Conservation (phyloP, 73 alveolate genomes). For the Urostyla sp. region DNA sequence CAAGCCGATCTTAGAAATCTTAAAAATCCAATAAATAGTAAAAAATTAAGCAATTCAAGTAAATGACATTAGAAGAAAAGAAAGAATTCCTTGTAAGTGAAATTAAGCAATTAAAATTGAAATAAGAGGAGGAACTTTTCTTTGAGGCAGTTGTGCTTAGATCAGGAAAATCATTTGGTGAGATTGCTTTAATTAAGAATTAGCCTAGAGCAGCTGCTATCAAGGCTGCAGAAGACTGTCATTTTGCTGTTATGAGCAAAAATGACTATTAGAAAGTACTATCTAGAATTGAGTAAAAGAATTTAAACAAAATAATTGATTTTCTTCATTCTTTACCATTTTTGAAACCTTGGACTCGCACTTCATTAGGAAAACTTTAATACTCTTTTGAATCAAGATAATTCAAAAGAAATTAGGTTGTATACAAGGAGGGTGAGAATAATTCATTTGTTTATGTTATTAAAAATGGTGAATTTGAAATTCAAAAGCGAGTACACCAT, state of each 20-base stretch:
- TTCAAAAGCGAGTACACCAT: not conserved
- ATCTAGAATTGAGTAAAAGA: constrained; percentile 21
- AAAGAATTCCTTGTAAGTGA: not conserved
- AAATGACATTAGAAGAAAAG: constrained; percentile 14
- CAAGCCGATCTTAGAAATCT: too few relatives aligned
- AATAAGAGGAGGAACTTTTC: not conserved
- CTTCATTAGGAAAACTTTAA: constrained; percentile 18
- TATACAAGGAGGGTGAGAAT: constrained; percentile 56
- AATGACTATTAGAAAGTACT: constrained; percentile 45
- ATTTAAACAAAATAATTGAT: constrained; percentile 35
- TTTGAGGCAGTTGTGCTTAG: constrained; percentile 29
- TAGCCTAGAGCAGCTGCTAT: constrained; percentile 64
- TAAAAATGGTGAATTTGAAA: constrained; percentile 56
- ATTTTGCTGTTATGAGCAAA: constrained; percentile 54
- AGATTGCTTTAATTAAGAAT: constrained; percentile 46
- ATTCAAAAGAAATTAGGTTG: constrained; percentile 31
- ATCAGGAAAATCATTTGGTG: constrained; percentile 58
- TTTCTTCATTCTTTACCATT: constrained; percentile 17
- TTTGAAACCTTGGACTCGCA: constrained; percentile 12
- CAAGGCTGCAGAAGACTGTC: constrained; percentile 30
- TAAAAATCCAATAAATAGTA: too few relatives aligned
- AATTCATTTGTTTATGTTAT: constrained; percentile 27
- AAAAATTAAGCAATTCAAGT: too few relatives aligned
- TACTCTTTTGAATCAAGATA: constrained; percentile 40
- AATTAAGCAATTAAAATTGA: not conserved